A percentile compares a stretch with the other conserved stretches of the same genome.
phyloP scores from a whole-genome alignment of 768 basidiomycete genomes.

The Mycena venus region DNA sequence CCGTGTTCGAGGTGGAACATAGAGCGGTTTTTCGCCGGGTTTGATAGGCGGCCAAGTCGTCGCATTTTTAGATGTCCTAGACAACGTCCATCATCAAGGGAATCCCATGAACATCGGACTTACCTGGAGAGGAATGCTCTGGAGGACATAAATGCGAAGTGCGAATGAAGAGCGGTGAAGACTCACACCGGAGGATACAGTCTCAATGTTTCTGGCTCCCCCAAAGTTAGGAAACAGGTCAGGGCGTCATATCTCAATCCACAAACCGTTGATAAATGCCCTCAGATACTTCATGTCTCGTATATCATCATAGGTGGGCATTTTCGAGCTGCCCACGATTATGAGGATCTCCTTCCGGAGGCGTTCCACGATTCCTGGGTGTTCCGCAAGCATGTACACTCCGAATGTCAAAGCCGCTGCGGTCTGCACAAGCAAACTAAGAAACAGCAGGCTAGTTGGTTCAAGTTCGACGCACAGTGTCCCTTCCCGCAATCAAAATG shows the following conservation, averaged over 20 bases:
- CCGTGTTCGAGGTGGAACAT: conserved; percentile 44
- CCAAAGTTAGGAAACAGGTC: too few species aligned
- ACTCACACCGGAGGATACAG: conserved; percentile 33
- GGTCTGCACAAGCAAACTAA: conserved; percentile 37
- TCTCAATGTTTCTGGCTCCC: conserved; percentile 32
- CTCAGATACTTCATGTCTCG: conserved; percentile 55
- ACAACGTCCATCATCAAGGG: too few species aligned
- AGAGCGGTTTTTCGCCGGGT: conserved; percentile 38
- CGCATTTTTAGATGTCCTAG: conserved; percentile 18
- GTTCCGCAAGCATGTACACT: conserved; percentile 54
- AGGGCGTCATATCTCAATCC: too few species aligned
- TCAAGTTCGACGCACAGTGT: conserved; percentile 42
- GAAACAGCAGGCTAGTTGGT: neutral
- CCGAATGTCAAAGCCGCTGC: conserved; percentile 49
- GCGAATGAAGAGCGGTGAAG: too few species aligned
- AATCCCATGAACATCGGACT: too few species aligned
- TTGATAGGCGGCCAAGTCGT: conserved; percentile 17
- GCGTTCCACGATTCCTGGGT: conserved; percentile 46
- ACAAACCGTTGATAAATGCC: conserved; percentile 47
- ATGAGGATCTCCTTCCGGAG: conserved; percentile 52
- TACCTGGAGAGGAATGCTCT: too few species aligned
- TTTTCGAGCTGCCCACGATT: conserved; percentile 41
- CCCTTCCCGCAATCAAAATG: conserved; percentile 41
- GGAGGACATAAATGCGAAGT: too few species aligned
- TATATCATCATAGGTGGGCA: conserved; percentile 53